Conservation (phyloP, 148 eudicot species). For the Selenicereus undatus region DNA sequence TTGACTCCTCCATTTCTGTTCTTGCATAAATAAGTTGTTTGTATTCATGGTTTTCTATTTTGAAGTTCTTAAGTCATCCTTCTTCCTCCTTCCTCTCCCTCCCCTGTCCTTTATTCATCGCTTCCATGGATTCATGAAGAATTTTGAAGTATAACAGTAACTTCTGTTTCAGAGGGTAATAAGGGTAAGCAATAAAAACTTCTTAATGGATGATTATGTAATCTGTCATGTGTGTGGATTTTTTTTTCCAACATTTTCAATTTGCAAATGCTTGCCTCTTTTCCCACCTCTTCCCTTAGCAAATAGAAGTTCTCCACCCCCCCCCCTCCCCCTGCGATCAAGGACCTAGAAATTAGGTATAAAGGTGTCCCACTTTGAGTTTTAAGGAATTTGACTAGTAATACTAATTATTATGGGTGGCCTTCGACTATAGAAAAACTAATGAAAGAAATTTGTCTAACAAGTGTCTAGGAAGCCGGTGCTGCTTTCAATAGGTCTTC, state of each 20-base stretch:
- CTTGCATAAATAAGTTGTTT: not conserved
- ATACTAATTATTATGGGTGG: no score
- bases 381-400: no score
- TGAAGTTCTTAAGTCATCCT: no score
- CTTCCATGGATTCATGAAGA: not conserved
- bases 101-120: not conserved
- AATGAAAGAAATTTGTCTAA: no score
- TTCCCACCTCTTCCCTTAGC: not conserved
- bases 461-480: no score
- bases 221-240: not conserved
- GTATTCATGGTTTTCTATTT: not conserved
- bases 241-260: not conserved
- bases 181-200: not conserved
- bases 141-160: not conserved
- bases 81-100: no score
- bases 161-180: not conserved
- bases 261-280: not conserved
- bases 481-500: no score
- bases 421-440: no score
- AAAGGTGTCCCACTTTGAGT: no score
- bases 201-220: conserved; percentile 16
- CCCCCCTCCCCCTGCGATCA: no score
- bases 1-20: not conserved
- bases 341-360: no score
- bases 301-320: no score